Base-by-base conservation (phyloP, 345 rosid species). In the Bruguiera parviflora region DNA sequence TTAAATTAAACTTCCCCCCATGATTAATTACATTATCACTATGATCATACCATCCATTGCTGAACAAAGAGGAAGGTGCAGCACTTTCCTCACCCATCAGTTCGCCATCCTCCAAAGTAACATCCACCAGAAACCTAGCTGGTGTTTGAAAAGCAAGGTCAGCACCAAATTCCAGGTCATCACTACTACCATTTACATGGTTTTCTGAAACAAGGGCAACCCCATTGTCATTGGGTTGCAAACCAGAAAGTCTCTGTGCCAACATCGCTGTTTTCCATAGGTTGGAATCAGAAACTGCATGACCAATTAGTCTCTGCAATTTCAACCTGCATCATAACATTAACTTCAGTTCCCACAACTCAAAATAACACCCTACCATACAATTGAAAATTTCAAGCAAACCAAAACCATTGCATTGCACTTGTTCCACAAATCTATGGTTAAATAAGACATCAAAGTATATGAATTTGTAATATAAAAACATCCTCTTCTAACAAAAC, bases 131-230 rank as follows among this genome's bases (percentile, higher is more conserved):
- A 81, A 94, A 94, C 60, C 98, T 85, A 62, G 88, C 74, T 28
- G 97, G 97, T 52, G 90, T 79, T 73, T 67, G 85, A 70, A 94
- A 94, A 63, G 64, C 80, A 74, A 94, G 86, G 78, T 94, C 87
- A 5, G 89, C 82, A 68, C 97, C 98, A 78, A 89, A 94, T 70
- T 94, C 97, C 19, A 80, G 68, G 55, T 76, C 82, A 73, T 64
- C 80, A 52, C 81, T 64, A 59, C 55, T 69, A 70, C 82, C 88
- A 63, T 77, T 55, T 33, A 20, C 80, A 73, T 66, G 79, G 61
- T 72, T 78, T 58, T 83, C 84, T 35, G 68, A 76, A 71, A 53
- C 66, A 58, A 73, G 73, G 32, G 70, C 63, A 68, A 37, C 72
- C 58, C 68, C 69, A 78, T 63, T 68, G 32, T 77, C 78, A 43